Percentiles rank a stretch among this genome's conserved stretches.
Evolutionary conservation across 345 rosid species (phyloP).

Genomic region (Crucihimalaya himalaica): DNA sequence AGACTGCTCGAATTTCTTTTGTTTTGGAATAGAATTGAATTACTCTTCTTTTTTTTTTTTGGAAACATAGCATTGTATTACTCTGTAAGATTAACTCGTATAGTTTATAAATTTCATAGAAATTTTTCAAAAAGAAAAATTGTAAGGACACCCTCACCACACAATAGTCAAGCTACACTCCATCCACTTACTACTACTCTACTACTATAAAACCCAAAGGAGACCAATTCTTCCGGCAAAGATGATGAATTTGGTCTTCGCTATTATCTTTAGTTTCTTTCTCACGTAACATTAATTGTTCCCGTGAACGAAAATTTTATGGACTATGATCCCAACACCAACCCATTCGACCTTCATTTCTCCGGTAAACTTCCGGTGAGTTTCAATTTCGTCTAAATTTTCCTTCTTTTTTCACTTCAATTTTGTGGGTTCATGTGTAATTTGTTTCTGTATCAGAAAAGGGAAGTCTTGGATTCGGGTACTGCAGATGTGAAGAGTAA

Average conservation of each 20-base stretch:
- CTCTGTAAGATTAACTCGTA: no score
- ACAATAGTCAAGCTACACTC: not conserved
- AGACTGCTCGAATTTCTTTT: no score
- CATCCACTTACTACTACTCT: no score
- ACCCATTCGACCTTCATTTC: conserved; percentile 35
- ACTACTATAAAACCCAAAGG: not conserved
- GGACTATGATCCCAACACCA: conserved; percentile 48
- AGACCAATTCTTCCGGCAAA: not conserved
- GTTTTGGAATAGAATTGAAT: no score
- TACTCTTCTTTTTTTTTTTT: no score
- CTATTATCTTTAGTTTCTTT: not conserved
- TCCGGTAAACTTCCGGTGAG: conserved; percentile 45
- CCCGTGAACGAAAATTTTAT: not conserved
- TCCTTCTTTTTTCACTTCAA: not conserved
- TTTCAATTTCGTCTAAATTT: not conserved
- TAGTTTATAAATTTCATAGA: no score
- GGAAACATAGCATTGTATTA: no score
- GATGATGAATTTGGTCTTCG: conserved; percentile 4
- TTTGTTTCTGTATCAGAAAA: conserved; percentile 31
- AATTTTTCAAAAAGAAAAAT: no score
- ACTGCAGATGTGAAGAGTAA: conserved; percentile 18
- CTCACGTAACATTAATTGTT: not conserved
- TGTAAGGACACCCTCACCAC: no score
- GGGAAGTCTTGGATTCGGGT: conserved; percentile 12
- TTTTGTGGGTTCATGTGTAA: not conserved